These are phyloP conservation scores for Globisporangium okanoganense DNA, from an alignment of 352 stramenopile genomes.

Conservation along the genomic window DNA sequence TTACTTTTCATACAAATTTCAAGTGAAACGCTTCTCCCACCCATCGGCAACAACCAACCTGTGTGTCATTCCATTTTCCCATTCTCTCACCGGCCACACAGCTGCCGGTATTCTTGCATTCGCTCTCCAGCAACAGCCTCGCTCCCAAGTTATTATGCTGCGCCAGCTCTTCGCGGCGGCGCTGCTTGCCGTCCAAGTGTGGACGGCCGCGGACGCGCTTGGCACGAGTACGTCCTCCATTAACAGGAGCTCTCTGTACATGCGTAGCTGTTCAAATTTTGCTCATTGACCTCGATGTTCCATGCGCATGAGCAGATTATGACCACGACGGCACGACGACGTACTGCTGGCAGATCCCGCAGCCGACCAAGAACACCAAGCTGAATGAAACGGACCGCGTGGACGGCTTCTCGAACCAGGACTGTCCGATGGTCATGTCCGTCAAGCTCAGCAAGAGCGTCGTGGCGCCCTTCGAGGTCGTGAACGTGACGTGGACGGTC, in stretches of 20 bases:
- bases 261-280: neutral
- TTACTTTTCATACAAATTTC: neutral
- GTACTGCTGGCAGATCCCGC: conserved; percentile 56
- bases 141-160: neutral
- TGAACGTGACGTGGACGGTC: conserved; percentile 51
- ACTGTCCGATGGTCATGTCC: conserved; percentile 45
- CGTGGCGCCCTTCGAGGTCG: conserved; percentile 27
- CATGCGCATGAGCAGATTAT: conserved; percentile 25
- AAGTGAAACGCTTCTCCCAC: conserved; percentile 1
- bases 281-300: neutral
- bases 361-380: conserved; percentile 32
- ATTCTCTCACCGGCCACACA: neutral
- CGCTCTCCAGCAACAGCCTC: neutral
- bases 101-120: neutral
- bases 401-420: conserved; percentile 24
- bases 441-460: conserved; percentile 24
- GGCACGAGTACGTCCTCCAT: conserved; percentile 39
- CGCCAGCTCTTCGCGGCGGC: neutral
- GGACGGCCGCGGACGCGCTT: conserved; percentile 19
- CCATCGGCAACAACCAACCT: neutral
- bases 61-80: neutral
- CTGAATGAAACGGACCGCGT: conserved; percentile 42
- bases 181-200: conserved; percentile 13
- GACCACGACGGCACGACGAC: conserved; percentile 32
- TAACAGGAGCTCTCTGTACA: neutral